Evolutionary conservation across 768 basidiomycete species (phyloP), one percentile per base, ranked within the genome.

Genomic region (Kwoniella shandongensis): DNA sequence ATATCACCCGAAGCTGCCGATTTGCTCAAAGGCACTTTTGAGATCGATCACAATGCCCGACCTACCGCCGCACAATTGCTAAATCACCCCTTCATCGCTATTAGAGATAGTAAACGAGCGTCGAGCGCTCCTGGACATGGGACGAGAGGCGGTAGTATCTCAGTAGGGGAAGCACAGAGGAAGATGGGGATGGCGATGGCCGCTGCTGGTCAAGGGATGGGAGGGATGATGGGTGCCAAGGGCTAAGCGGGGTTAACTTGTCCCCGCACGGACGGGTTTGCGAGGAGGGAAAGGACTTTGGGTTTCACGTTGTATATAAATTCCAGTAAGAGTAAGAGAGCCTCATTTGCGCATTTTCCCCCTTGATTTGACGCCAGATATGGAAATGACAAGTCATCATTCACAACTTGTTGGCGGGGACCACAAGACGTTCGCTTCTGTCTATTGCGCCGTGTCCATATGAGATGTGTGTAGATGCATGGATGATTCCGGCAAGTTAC

Each of bases 1-100:
- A 93, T 97, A 51, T 90, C 91, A 2, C 63, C 84, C 1, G 91
- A 94, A 12, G 91, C 91, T 0, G 86, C 88, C 48, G 86, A 88
- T 65, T 94, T 97, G 79, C 81, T 99, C 45, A 81, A 83, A 23
- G 82, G 83, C 62, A 92, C 93, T n/a, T 96, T 97, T 70, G 88
- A 91, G 62, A 79, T 91, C 42, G 83, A 96, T 65, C 87, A 91
- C 57, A 82, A 85, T 63, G 82, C 82, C 26, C 84, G 92, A 47
- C 91, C 91, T 4, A 83, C 87, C 17, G 91, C 91, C 8, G 80
- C 81, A 1, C 87, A 85, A 63, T 79, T 94, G 10, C 80, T 91
- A 35, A 82, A 83, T 49, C 87, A 92, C 70, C 70, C 82, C 2
- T 97, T 91, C 86, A 78, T 91, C 25, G 75, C 57, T 17, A 57